Evolutionary conservation across 208 protist species (phyloP).

Genomic region (Herpetomonas tarakana): DNA sequence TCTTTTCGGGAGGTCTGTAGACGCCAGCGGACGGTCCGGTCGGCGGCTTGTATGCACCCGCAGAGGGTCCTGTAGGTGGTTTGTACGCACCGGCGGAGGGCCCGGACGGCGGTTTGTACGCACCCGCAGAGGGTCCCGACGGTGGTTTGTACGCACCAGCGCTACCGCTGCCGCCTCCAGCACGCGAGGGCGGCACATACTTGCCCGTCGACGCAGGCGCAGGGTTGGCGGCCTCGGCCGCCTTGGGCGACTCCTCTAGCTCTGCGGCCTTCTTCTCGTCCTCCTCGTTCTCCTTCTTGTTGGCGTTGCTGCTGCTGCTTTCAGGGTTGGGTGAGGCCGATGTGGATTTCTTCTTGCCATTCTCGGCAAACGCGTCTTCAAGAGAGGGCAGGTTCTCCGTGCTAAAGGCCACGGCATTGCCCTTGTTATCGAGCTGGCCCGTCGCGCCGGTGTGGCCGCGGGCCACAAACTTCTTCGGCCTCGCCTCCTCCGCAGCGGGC

Average conservation of each 20-base stretch:
- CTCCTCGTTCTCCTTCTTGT: neutral
- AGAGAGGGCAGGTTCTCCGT: constrained; percentile 57
- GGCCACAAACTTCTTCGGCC: constrained; percentile 67
- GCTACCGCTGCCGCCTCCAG: constrained; percentile 6
- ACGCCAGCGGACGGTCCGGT: constrained; percentile 19
- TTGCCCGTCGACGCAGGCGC: constrained; percentile 3
- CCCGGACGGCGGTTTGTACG: constrained; percentile 30
- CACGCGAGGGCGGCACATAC: constrained; percentile 7
- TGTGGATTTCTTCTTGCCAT: constrained; percentile 23
- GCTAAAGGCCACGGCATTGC: constrained; percentile 21
- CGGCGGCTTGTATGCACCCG: constrained; percentile 21
- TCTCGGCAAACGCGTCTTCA: constrained; percentile 41
- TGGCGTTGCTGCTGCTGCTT: neutral
- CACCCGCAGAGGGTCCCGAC: constrained; percentile 9
- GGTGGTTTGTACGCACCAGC: constrained; percentile 20
- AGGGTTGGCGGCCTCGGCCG: neutral
- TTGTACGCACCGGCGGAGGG: constrained; percentile 17
- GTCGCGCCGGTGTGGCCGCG: constrained; percentile 63
- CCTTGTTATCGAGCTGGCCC: constrained; percentile 24
- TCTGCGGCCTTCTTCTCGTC: neutral
- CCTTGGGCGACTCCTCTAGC: neutral
- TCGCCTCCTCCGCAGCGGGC: constrained; percentile 14
- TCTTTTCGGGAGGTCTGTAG: constrained; percentile 15
- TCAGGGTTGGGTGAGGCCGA: neutral
- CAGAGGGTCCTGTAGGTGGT: constrained; percentile 9